Evolutionary conservation across 805 yeast genomes (phyloP), one percentile per base, ranked within the genome.

Genomic region (Tetrapisispora arboricola): DNA sequence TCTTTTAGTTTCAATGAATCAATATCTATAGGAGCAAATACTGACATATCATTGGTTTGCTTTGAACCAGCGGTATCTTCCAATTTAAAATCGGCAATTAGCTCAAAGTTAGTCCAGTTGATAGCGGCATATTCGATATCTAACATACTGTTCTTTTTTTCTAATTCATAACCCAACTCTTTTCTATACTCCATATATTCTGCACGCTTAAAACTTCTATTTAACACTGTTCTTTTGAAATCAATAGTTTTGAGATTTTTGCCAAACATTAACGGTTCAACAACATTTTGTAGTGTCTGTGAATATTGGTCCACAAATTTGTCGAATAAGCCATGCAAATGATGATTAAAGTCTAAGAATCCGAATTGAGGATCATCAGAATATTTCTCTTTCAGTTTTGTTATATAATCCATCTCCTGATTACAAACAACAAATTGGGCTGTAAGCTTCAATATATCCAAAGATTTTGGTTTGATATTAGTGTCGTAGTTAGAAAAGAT

Each of bases 101-200:
- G 67, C 2, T 71, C 67, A 54, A 88, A 90, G 46, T 83, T 84
- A 42, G 79, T 78, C 98, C 98, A 90, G 61, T 88, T 87, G 18
- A 86, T 78, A 9, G 82, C 73, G 0, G 88, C 85, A 61, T 71
- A 84, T 32, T 73, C 78, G 5, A 76, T 48, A 43, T 69, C 70
- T 55, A 59, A 38, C 40, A 57, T 46, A 44, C 63, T 60, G 49
- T 68, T 58, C 44, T 48, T 49, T 44, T 55, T 50, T 28, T 55
- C 55, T 7, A 63, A 63, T 40, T 65, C 65, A 35, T 64, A 58
- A 6, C 53, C 54, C 39, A 70, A 47, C 17, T 60, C 64, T 17
- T 64, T 66, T 24, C 62, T 44, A 18, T 57, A 54, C 13, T 65
- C 67, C 20, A 58, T 62, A 52, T 67, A 73, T 45, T 72, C 74